Evolutionary conservation across 2,329 filamentous ascomycete genomes (phyloP).

Genomic region (Aspergillus thermomutatus): DNA sequence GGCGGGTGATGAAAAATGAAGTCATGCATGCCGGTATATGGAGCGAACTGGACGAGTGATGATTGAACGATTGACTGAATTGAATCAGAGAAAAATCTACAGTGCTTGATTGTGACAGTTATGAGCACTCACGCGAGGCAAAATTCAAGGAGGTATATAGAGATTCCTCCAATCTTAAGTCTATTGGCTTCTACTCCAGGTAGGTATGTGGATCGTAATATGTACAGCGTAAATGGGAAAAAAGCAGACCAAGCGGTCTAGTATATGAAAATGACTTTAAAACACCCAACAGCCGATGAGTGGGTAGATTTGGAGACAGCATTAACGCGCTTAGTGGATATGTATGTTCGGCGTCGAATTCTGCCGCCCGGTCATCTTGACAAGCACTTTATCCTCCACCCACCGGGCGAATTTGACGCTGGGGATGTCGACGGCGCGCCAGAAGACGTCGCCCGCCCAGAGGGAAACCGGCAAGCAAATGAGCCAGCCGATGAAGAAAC

Average conservation of each 20-base stretch:
- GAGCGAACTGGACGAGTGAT: not conserved
- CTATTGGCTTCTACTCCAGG: slow-evolving; percentile 14
- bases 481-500: slow-evolving; percentile 38
- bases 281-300: not conserved
- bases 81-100: not conserved
- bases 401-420: slow-evolving; percentile 50
- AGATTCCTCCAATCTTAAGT: slow-evolving; percentile 12
- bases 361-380: slow-evolving; percentile 14
- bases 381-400: slow-evolving; percentile 40
- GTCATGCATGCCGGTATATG: not conserved
- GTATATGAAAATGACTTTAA: not conserved
- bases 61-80: slow-evolving; percentile 37
- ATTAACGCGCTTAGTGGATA: not conserved
- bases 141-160: not conserved
- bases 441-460: slow-evolving; percentile 59
- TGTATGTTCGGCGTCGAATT: slow-evolving; percentile 4
- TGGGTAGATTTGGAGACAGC: not conserved
- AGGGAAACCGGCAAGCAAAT: slow-evolving; percentile 43
- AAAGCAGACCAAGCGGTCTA: not conserved
- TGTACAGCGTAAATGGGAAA: not conserved
- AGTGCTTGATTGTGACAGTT: not conserved
- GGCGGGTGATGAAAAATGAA: not conserved
- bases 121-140: not conserved
- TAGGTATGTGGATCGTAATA: not conserved
- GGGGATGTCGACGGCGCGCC: slow-evolving; percentile 53